Conservation (phyloP, 805 yeast species). For the Tetrapisispora pingtungensis region DNA sequence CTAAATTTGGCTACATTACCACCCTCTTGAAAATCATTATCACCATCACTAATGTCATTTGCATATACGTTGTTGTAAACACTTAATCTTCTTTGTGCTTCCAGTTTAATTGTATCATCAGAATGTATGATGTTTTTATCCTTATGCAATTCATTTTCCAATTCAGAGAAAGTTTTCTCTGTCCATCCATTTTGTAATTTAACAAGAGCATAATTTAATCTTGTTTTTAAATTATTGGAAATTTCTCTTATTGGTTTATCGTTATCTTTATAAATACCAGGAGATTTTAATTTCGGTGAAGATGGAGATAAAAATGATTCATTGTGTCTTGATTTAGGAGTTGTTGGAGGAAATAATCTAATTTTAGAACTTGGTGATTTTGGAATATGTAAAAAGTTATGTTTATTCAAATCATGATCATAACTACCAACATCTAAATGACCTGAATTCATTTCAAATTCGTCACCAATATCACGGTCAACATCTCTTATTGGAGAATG, state of each 20-base stretch:
- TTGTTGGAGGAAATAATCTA: constrained; percentile 24
- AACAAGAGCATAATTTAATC: constrained; percentile 34
- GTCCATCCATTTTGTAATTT: constrained; percentile 31
- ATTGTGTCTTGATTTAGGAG: constrained; percentile 25
- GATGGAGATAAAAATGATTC: constrained; percentile 28
- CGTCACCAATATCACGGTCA: not conserved
- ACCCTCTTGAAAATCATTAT: not conserved
- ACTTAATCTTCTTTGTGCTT: constrained; percentile 9
- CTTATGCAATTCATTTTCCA: constrained; percentile 13
- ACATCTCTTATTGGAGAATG: constrained; percentile 15
- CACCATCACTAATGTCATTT: constrained; percentile 6
- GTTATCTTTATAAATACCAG: constrained; percentile 12
- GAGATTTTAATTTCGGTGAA: constrained; percentile 23
- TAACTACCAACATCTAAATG: constrained; percentile 1
- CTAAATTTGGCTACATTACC: not conserved
- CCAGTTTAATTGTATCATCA: not conserved
- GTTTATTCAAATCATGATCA: not conserved
- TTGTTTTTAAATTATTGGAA: constrained; percentile 32
- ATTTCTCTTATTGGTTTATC: constrained; percentile 33
- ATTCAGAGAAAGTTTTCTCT: constrained; percentile 22
- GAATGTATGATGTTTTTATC: constrained; percentile 8
- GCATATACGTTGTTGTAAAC: constrained; percentile 2
- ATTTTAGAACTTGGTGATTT: constrained; percentile 9
- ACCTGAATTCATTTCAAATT: constrained; percentile 2
- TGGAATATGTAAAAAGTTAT: constrained; percentile 8